Conservation (phyloP, 192 early-diverging fungal genomes). For the Gamsiella multidivaricata region DNA sequence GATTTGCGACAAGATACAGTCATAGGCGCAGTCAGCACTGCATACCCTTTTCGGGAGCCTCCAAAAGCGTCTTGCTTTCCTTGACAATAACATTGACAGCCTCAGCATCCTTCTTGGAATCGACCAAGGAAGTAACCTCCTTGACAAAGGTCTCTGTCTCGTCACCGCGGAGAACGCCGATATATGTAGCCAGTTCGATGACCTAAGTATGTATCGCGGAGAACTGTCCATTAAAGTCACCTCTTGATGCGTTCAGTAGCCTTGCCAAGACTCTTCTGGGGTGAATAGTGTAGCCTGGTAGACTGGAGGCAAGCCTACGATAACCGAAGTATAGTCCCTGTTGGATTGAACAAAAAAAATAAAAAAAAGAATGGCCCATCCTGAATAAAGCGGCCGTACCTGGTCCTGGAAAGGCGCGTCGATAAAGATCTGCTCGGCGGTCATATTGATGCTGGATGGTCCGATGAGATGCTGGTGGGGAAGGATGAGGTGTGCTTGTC, state of each 20-base stretch:
- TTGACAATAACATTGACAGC: slow-evolving; percentile 65
- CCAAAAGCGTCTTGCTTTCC: slow-evolving; percentile 65
- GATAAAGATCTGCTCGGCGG: slow-evolving; percentile 24
- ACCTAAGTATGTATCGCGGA: too few species aligned
- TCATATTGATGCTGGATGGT: neutral
- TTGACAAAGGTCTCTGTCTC: slow-evolving; percentile 57
- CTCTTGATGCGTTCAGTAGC: too few species aligned
- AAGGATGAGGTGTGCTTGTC: neutral
- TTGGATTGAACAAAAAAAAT: too few species aligned
- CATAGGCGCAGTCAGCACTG: too few species aligned
- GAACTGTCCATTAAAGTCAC: too few species aligned
- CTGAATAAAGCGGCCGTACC: slow-evolving; percentile 1
- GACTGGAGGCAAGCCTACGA: too few species aligned
- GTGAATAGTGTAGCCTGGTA: too few species aligned
- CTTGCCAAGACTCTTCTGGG: too few species aligned
- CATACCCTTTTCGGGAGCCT: slow-evolving; percentile 65
- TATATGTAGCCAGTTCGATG: slow-evolving; percentile 74
- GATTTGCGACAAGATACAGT: too few species aligned
- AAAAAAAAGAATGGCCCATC: too few species aligned
- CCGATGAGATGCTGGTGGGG: neutral
- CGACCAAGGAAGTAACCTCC: slow-evolving; percentile 62
- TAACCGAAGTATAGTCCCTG: too few species aligned
- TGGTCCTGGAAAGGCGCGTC: slow-evolving; percentile 30
- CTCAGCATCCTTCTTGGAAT: slow-evolving; percentile 66
- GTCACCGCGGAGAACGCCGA: slow-evolving; percentile 65